A percentile compares a stretch with the other conserved stretches of the same genome.
phyloP scores from a whole-genome alignment of 2,329 filamentous ascomycete species.

The Dothiorella sarmentorum region DNA sequence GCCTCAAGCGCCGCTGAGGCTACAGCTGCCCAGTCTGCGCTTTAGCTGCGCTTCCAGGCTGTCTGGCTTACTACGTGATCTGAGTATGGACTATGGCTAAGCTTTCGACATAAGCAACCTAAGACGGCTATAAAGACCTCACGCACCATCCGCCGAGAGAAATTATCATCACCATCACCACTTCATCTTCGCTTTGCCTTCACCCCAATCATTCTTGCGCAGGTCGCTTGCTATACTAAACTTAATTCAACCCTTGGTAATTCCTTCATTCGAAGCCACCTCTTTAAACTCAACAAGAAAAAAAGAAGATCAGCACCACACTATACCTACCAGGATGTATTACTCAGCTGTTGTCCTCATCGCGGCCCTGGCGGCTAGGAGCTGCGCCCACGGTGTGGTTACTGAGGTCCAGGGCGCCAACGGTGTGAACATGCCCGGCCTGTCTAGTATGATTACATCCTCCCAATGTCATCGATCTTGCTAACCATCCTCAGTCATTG shows the following conservation, averaged over 20 bases:
- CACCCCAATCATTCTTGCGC: constrained; percentile 11
- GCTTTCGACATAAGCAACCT: neutral
- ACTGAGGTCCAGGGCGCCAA: constrained; percentile 58
- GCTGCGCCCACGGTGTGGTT: constrained; percentile 58
- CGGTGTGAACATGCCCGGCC: constrained; percentile 60
- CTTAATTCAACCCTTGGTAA: neutral
- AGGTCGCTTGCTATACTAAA: constrained; percentile 3
- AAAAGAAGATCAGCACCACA: too few relatives aligned
- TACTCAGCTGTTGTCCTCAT: constrained; percentile 45
- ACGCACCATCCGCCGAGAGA: neutral
- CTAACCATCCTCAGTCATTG: constrained; percentile 46
- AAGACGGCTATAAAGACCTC: constrained; percentile 1
- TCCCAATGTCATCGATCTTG: neutral
- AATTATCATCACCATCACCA: neutral
- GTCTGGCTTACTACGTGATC: neutral
- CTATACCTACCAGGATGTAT: constrained; percentile 42
- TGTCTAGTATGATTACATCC: constrained; percentile 44
- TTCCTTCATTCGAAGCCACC: neutral
- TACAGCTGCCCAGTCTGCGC: neutral
- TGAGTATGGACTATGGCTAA: neutral
- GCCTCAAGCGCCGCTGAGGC: neutral
- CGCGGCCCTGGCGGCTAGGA: constrained; percentile 46
- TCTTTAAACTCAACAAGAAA: neutral
- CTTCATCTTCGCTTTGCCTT: neutral
- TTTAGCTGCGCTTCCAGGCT: neutral